Percentiles rank a stretch among this genome's conserved stretches.
Evolutionary conservation across 768 basidiomycete species (phyloP).

Genomic region (Basidioascus undulatus): DNA sequence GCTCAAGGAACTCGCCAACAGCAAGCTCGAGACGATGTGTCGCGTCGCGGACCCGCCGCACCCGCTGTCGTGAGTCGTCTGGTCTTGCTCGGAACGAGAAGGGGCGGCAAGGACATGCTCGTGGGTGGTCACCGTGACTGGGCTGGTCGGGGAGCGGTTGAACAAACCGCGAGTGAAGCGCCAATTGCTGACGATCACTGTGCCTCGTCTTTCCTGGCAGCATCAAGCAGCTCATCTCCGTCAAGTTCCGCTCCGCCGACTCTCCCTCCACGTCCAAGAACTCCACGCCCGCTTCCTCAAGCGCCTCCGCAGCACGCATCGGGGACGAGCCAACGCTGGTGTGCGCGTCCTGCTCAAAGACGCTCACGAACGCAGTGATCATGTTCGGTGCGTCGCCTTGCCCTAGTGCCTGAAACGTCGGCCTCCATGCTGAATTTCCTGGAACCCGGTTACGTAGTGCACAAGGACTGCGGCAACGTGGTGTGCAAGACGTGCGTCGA

Average conservation of each 20-base stretch:
- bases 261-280: background rate
- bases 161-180: too few species aligned
- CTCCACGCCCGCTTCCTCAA: background rate
- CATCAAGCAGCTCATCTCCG: background rate
- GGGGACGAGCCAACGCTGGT: conserved; percentile 27
- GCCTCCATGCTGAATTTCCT: background rate
- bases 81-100: too few species aligned
- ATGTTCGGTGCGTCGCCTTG: conserved; percentile 32
- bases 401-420: background rate
- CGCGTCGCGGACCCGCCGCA: conserved; percentile 57
- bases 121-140: too few species aligned
- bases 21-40: conserved; percentile 71
- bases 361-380: conserved; percentile 49
- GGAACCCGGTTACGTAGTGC: conserved; percentile 24
- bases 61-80: conserved; percentile 36
- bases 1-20: conserved; percentile 39
- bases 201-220: too few species aligned
- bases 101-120: too few species aligned
- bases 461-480: conserved; percentile 75
- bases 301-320: conserved; percentile 1
- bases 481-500: conserved; percentile 78
- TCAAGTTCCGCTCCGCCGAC: background rate
- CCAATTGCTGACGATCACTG: too few species aligned
- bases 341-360: conserved; percentile 72
- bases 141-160: too few species aligned